Evolutionary conservation across 2,329 filamentous ascomycete species (phyloP), one percentile per base, ranked within the genome.

Genomic region (Eurotiales sp.): DNA sequence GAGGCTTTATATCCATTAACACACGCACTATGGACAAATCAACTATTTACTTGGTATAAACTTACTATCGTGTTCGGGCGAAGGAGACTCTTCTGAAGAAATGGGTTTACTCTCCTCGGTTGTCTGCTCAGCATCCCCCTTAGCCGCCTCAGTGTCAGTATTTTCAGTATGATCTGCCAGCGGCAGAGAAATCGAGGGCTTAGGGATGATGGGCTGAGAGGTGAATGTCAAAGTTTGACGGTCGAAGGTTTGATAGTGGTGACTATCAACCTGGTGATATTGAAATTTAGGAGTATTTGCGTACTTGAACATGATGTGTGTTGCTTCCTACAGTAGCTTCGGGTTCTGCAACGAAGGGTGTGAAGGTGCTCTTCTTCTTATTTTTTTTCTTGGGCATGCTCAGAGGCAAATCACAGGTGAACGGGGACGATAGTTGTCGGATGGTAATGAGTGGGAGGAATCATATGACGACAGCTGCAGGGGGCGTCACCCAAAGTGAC

Each of bases 161-260:
- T 63, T 66, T 57, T 65, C 64, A 57, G 66, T 66, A 57, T 66
- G 62, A 58, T 72, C 62, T 57, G 64, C 60, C 57, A 60, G 58
- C 57, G 66, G 66, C 65, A 67, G 62, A 63, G 52, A 40, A 57
- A 62, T 59, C 55, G 62, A 55, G 61, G 59, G 59, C 55, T 61
- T 51, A 61, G 60, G 53, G 58, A 56, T 52, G 53, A 72, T 64
- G 60, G 67, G 64, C 60, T 70, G 65, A 57, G 59, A 65, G 59
- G 63, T 65, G 56, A 64, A 72, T 59, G 62, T 55, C 49, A 64
- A 56, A 57, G 69, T 69, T 55, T 64, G 56, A 62, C 55, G 65
- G 61, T 75, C 70, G 63, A 67, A 73, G 44, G 68, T 70, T 63
- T 73, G 70, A 62, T 73, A 75, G 56, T 68, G 64, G 66, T 60